Evolutionary conservation across 495 filamentous ascomycete species (phyloP), one percentile per base, ranked within the genome.

Genomic region (Daldinia concentrica): DNA sequence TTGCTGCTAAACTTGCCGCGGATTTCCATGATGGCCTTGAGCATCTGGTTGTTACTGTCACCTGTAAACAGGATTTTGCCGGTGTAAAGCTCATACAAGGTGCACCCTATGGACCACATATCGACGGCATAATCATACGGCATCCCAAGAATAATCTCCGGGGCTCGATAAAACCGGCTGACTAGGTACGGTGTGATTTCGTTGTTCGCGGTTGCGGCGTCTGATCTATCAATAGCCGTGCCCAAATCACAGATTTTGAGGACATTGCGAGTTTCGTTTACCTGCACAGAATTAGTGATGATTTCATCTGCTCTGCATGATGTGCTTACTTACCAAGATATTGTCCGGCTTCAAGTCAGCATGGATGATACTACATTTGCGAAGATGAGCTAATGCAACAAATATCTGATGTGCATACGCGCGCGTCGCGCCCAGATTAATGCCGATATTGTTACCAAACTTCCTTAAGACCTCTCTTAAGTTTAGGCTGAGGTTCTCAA

Each of bases 281-380:
- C 90, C 86, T 86, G 58, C 5, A 58, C 22, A 54, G 30, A 32
- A 72, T 83, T 79, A 83, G 77, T 57, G 60, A 39, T 15, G 39
- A 12, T 29, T 48, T 27, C 32, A 39, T 9, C 4, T 2, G 30
- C 11, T 12, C 15, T 57, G 8, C 17, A 52, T 14, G 29, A 34
- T 76, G 61, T 32, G 36, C 27, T 50, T 50, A 14, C 82, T 66
- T 77, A 86, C 90, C 71, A 99, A 84, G 34, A 99, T 91, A 74
- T 99, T 99, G 86, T 99, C 95, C 4, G 95, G 95, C 77, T 99
- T 99, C 67, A 99, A 79, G 82, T 99, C 95, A 2, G 94, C 94
- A 76, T 99, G 95, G 39, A 99, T 82, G 76, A 98, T 92, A 79
- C 94, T 92, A 85, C 92, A 94, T 76, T 93, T 93, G 70, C 93